phyloP scores from a whole-genome alignment of 2,329 filamentous ascomycete species.

The Fusarium globosum region DNA sequence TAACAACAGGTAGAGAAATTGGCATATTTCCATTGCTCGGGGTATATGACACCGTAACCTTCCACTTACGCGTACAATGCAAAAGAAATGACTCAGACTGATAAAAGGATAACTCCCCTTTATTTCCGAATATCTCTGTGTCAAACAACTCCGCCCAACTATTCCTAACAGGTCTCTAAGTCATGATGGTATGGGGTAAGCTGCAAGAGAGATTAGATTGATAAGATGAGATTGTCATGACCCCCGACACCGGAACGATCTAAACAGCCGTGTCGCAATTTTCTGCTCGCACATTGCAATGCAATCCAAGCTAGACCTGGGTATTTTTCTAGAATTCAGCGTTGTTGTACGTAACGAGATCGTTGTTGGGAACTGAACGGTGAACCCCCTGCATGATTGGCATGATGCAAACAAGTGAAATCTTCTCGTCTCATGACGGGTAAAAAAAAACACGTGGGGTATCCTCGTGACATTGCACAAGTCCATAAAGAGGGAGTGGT shows the following conservation, averaged over 20 bases:
- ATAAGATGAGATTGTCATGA: conserved; percentile 38
- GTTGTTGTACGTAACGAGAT: conserved; percentile 27
- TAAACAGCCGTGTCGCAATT: conserved; percentile 26
- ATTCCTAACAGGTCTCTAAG: neutral
- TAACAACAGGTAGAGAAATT: neutral
- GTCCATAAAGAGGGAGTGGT: neutral
- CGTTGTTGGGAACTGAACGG: conserved; percentile 1
- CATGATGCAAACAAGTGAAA: conserved; percentile 10
- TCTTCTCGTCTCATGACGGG: conserved; percentile 37
- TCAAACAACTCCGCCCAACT: neutral
- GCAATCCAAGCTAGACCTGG: neutral
- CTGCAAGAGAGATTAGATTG: conserved; percentile 34
- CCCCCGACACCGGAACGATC: conserved; percentile 32
- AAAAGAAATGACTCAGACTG: neutral
- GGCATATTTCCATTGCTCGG: rapidly evolving
- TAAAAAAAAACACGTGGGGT: conserved; percentile 31
- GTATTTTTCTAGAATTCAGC: neutral
- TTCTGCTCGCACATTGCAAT: conserved; percentile 28
- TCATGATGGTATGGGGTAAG: conserved; percentile 32
- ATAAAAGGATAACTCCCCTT: neutral
- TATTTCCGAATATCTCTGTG: neutral
- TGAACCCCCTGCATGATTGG: neutral
- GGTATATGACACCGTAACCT: neutral
- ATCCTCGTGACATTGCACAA: conserved; percentile 9
- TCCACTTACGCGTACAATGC: neutral